These are phyloP conservation scores for Pyrenophora tritici-repentis DNA, from an alignment of 2,329 filamentous ascomycete genomes.

Conservation along the genomic window DNA sequence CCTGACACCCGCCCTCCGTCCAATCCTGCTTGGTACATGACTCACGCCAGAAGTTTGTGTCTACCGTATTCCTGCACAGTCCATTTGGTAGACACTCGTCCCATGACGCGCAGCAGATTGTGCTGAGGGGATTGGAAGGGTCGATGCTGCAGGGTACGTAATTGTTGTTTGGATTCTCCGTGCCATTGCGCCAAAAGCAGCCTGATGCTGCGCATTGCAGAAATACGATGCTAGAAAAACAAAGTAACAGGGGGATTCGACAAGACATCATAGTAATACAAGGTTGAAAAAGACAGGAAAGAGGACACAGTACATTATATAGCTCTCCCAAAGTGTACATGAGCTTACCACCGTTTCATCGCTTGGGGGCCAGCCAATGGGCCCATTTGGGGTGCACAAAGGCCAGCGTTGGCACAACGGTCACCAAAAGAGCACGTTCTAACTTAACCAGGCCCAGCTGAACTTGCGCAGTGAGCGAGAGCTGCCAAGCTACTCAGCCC, in stretches of 20 bases:
- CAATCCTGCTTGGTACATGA: conserved; percentile 11
- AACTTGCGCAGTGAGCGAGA: too few species aligned
- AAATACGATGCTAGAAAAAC: too few species aligned
- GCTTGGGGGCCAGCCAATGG: not conserved
- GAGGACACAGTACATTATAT: too few species aligned
- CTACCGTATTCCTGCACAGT: not conserved
- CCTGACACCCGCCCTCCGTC: conserved; percentile 14
- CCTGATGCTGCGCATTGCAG: not conserved
- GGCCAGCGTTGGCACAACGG: too few species aligned
- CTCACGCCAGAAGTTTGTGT: conserved; percentile 1
- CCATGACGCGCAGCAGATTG: not conserved
- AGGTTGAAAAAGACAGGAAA: too few species aligned
- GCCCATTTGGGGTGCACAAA: too few species aligned
- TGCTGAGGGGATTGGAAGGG: not conserved
- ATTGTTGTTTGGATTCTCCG: not conserved
- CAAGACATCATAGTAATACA: not conserved
- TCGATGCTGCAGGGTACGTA: not conserved
- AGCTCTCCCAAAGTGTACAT: too few species aligned
- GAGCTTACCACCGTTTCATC: not conserved
- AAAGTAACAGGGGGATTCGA: not conserved
- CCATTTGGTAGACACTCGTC: not conserved
- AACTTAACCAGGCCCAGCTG: too few species aligned
- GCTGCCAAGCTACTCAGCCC: not conserved
- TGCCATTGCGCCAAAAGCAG: conserved; percentile 1
- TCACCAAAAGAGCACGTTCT: too few species aligned